phyloP scores from a whole-genome alignment of 306 rosid genomes.

The Trichosanthes truncata region DNA sequence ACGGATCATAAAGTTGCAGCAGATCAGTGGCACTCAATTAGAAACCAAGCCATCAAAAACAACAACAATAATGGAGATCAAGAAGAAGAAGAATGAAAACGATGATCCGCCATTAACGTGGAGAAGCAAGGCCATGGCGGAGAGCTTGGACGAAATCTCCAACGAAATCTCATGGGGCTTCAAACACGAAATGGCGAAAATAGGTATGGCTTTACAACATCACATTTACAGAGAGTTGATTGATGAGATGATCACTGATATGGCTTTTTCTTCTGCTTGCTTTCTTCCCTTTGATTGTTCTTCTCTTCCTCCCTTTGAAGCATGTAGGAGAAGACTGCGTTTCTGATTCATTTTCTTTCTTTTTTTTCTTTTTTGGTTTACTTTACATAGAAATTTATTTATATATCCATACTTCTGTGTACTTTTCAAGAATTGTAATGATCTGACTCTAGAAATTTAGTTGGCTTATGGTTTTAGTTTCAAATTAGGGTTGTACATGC shows the following conservation, averaged over 20 bases:
- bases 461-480: background rate
- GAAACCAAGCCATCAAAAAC: background rate
- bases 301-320: slow-evolving; percentile 58
- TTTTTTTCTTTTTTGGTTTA: background rate
- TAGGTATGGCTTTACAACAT: slow-evolving; percentile 74
- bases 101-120: slow-evolving; percentile 9
- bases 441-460: background rate
- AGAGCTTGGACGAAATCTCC: slow-evolving; percentile 54
- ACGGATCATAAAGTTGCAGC: background rate
- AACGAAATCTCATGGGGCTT: slow-evolving; percentile 72
- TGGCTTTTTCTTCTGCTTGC: slow-evolving; percentile 6
- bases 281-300: slow-evolving; percentile 20
- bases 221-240: slow-evolving; percentile 62
- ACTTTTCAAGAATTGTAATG: background rate
- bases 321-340: slow-evolving; percentile 73
- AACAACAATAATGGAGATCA: background rate
- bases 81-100: background rate
- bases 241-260: slow-evolving; percentile 51
- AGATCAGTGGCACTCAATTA: background rate
- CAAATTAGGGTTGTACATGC: background rate
- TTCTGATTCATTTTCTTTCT: slow-evolving; percentile 25
- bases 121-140: slow-evolving; percentile 38
- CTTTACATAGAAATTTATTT: background rate
- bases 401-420: background rate
- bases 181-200: slow-evolving; percentile 60